A percentile compares a stretch with the other conserved stretches of the same genome.
Conservation (phyloP, 75 land plant species). For the Picea sitchensis region DNA sequence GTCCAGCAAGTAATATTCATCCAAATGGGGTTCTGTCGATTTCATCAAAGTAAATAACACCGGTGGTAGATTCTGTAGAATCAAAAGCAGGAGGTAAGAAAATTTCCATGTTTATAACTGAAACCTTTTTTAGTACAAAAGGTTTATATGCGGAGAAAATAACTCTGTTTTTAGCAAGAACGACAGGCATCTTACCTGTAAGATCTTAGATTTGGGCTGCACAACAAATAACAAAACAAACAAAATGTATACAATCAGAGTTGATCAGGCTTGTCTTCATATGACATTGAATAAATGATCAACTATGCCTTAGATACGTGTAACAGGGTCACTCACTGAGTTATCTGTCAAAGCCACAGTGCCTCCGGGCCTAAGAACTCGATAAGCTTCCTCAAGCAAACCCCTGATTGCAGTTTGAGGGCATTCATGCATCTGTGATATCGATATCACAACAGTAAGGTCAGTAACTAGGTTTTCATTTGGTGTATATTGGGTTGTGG, state of each 20-base stretch:
- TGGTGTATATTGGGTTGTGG: no score
- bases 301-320: not conserved
- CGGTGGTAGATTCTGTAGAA: slow-evolving; percentile 49
- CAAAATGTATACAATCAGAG: not conserved
- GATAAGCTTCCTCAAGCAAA: slow-evolving; percentile 67
- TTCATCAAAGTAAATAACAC: slow-evolving; percentile 81
- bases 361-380: slow-evolving; percentile 82
- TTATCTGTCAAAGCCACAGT: slow-evolving; percentile 46
- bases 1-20: slow-evolving; percentile 77
- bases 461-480: no score
- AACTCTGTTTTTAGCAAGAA: not conserved
- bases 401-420: slow-evolving; percentile 60
- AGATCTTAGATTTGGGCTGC: slow-evolving; percentile 79
- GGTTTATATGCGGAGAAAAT: not conserved
- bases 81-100: not conserved
- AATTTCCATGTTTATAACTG: no score
- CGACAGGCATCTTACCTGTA: slow-evolving; percentile 51
- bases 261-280: not conserved
- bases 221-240: slow-evolving; percentile 4
- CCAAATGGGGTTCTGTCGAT: slow-evolving; percentile 84
- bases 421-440: slow-evolving; percentile 80
- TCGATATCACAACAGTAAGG: not conserved
- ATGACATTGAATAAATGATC: not conserved
- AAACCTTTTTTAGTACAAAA: not conserved
- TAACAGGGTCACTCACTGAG: slow-evolving; percentile 41